These are phyloP conservation scores for Eutypella sp. DNA, from an alignment of 2,329 filamentous ascomycete genomes.

Conservation along the genomic window DNA sequence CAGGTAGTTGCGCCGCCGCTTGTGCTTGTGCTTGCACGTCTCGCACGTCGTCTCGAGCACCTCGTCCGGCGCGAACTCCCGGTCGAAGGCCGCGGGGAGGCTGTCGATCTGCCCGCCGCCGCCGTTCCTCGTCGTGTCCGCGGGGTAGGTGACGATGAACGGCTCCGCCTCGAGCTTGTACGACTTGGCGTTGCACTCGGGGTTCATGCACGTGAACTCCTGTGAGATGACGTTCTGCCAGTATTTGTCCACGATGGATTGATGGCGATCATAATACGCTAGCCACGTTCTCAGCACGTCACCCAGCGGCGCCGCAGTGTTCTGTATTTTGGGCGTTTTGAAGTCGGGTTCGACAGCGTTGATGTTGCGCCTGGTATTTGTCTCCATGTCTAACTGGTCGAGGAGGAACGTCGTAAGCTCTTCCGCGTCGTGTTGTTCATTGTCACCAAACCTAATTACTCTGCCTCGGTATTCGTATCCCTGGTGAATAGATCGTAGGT, in stretches of 20 bases:
- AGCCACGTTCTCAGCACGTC: constrained; percentile 73
- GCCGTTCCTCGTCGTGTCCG: not conserved
- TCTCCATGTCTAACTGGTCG: constrained; percentile 78
- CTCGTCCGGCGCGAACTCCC: constrained; percentile 38
- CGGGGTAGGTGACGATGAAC: not conserved
- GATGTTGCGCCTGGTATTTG: constrained; percentile 57
- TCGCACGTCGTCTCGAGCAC: constrained; percentile 73
- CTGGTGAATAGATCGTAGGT: constrained; percentile 57
- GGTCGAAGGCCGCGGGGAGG: constrained; percentile 1
- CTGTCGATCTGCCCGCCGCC: not conserved
- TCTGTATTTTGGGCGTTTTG: constrained; percentile 12
- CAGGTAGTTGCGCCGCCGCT: constrained; percentile 50
- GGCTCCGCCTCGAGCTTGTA: constrained; percentile 31
- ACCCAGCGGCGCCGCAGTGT: constrained; percentile 33
- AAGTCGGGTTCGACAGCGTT: constrained; percentile 19
- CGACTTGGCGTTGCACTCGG: constrained; percentile 46
- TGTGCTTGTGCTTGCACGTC: constrained; percentile 62
- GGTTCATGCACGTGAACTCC: constrained; percentile 66
- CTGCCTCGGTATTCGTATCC: constrained; percentile 13
- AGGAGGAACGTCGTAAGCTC: constrained; percentile 85
- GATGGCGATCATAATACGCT: constrained; percentile 62
- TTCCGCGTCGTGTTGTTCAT: constrained; percentile 81
- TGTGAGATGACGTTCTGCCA: constrained; percentile 66
- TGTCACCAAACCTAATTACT: constrained; percentile 57
- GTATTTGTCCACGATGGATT: constrained; percentile 72